Conservation (phyloP, 345 rosid species). For the Brassica cretica region DNA sequence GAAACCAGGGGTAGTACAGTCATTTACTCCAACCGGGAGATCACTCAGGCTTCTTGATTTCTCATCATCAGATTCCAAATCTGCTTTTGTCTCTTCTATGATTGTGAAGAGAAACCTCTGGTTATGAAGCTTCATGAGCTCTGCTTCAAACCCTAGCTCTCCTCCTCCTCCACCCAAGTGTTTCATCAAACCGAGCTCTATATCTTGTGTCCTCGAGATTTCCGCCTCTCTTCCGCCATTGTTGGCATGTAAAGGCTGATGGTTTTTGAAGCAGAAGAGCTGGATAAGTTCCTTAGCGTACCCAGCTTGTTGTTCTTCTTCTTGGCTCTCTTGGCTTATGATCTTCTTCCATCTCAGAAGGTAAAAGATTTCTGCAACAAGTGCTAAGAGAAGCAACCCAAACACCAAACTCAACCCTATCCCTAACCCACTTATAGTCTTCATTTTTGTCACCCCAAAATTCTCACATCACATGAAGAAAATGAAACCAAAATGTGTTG, state of each 20-base stretch:
- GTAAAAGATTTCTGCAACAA: slow-evolving; percentile 70
- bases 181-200: slow-evolving; percentile 59
- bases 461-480: slow-evolving; percentile 49
- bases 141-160: slow-evolving; percentile 59
- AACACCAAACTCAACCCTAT: slow-evolving; percentile 67
- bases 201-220: slow-evolving; percentile 38
- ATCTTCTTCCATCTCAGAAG: slow-evolving; percentile 83
- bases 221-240: slow-evolving; percentile 26
- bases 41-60: slow-evolving; percentile 78
- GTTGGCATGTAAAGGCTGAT: slow-evolving; percentile 41
- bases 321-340: slow-evolving; percentile 43
- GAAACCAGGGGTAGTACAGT: slow-evolving; percentile 50
- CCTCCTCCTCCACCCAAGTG: slow-evolving; percentile 55
- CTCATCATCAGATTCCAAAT: slow-evolving; percentile 90
- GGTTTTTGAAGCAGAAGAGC: slow-evolving; percentile 61
- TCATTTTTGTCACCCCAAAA: slow-evolving; percentile 47
- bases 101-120: slow-evolving; percentile 95
- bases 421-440: slow-evolving; percentile 63
- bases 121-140: slow-evolving; percentile 92
- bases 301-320: slow-evolving; percentile 29
- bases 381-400: slow-evolving; percentile 67
- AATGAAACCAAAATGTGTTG: slow-evolving; percentile 8
- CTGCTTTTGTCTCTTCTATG: slow-evolving; percentile 91
- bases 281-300: slow-evolving; percentile 62
- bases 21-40: slow-evolving; percentile 32